phyloP scores from a whole-genome alignment of 345 rosid species.

The Passiflora organensis region DNA sequence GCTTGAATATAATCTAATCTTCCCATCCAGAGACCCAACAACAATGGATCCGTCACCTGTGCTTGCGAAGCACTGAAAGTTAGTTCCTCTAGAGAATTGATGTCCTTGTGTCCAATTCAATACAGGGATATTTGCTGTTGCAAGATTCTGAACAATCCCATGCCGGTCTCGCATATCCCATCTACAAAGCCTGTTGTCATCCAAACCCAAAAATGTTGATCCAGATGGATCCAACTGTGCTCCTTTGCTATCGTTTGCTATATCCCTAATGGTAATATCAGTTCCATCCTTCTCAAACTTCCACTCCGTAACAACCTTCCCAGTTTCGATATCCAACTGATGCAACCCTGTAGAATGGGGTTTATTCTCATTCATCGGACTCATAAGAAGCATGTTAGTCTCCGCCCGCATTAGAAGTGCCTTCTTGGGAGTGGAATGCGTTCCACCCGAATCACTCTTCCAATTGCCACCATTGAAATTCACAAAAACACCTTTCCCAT shows the following conservation, averaged over 20 bases:
- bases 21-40: conserved; percentile 95
- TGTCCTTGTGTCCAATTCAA: conserved; percentile 94
- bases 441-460: conserved; percentile 27
- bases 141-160: conserved; percentile 90
- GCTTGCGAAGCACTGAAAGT: conserved; percentile 95
- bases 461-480: conserved; percentile 38
- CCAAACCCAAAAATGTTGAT: conserved; percentile 87
- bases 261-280: conserved; percentile 91
- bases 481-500: conserved; percentile 88
- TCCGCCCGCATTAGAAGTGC: conserved; percentile 96
- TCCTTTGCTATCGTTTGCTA: conserved; percentile 84
- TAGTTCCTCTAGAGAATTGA: conserved; percentile 95
- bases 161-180: conserved; percentile 98
- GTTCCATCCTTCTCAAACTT: conserved; percentile 94
- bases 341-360: conserved; percentile 74
- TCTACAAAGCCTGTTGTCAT: conserved; percentile 91
- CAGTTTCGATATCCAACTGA: conserved; percentile 95
- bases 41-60: conserved; percentile 99
- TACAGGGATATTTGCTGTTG: conserved; percentile 56
- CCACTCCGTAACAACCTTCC: conserved; percentile 87
- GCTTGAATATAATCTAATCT: conserved; percentile 81
- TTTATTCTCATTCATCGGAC: conserved; percentile 65
- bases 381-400: conserved; percentile 95
- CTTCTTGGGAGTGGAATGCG: conserved; percentile 68
- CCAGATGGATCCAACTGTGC: conserved; percentile 95